Base-by-base conservation (phyloP, 2,329 filamentous ascomycete genomes). In the Fusarium chlamydosporum region DNA sequence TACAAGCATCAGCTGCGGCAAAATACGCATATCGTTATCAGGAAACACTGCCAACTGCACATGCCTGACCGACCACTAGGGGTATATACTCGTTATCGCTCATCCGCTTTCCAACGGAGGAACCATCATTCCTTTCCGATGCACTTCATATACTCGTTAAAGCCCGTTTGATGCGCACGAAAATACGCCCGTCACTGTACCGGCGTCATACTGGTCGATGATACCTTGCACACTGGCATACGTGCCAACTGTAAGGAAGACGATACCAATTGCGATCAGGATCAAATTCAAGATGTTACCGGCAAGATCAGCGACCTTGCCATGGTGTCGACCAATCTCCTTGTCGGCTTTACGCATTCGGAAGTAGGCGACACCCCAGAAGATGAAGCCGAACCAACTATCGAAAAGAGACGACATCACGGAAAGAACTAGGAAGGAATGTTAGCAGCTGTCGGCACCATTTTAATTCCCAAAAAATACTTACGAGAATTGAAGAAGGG, bases 381-480 rank as follows among this genome's bases (percentile, higher is more conserved):
- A 97, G 76, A 97, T 97, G 83, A 97, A 97, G 26, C 94, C 94
- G 74, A 95, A 95, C 85, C 94, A 95, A 55, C 92, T 95, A 80
- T 97, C 93, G 76, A 97, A 97, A 2, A 97, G 86, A 6, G 93
- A 93, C n/a, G 89, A 92, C 90, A 94, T 92, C 65, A 93, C 83
- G 6, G 89, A 89, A n/a, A 89, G 79, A 3, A 90, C 85, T 87
- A 38, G 2, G 74, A 20, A 71, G 61, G 52, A 35, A 15, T 13
- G 18, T 75, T 51, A 72, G 62, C 6, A 13, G 29, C 12, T 2
- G 4, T 20, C 29, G n/a, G 20, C 12, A 3, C 16, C 7, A 15
- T 26, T 9, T 16, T 7, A 1, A 16, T 2, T 23, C 3, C 10
- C 18, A 27, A 48, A 23, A 4, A 20, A 8, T 20, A 78, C 85